Percentiles rank a stretch among this genome's conserved stretches.
Conservation (phyloP, 2,329 filamentous ascomycete species). For the Phaeosphaeriaceae sp. region DNA sequence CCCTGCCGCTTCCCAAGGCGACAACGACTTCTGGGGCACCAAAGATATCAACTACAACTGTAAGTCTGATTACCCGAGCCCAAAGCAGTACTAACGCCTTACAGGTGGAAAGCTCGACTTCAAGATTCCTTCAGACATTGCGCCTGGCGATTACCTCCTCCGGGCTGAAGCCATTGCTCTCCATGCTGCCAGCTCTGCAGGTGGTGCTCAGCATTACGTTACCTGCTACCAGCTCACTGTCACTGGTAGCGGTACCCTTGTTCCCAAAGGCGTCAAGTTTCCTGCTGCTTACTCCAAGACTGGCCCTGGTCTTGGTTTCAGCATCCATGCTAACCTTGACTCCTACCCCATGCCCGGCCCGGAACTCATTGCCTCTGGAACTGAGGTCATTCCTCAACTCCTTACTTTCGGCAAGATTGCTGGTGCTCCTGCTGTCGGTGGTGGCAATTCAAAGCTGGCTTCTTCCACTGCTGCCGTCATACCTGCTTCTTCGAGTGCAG, state of each 20-base stretch:
- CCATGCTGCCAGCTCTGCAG: conserved; percentile 47
- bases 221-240: conserved; percentile 54
- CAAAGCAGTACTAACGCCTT: background rate
- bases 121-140: conserved; percentile 49
- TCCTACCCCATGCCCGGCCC: conserved; percentile 51
- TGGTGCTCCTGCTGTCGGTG: conserved; percentile 25
- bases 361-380: conserved; percentile 45
- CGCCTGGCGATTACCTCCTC: conserved; percentile 53
- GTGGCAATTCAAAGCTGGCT: conserved; percentile 23
- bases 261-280: conserved; percentile 55
- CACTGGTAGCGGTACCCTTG: conserved; percentile 40
- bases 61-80: background rate
- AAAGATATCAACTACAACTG: conserved; percentile 52
- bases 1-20: conserved; percentile 46
- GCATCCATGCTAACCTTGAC: conserved; percentile 47
- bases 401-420: conserved; percentile 33
- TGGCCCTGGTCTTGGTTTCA: conserved; percentile 52
- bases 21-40: conserved; percentile 50
- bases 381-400: conserved; percentile 28
- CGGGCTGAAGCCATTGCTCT: conserved; percentile 56
- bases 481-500: conserved; percentile 8
- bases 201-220: conserved; percentile 55
- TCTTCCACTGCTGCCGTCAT: conserved; percentile 21
- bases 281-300: conserved; percentile 51
- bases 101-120: conserved; percentile 32